Base-by-base conservation (phyloP, 2,329 filamentous ascomycete species). In the Dactylonectria macrodidyma region DNA sequence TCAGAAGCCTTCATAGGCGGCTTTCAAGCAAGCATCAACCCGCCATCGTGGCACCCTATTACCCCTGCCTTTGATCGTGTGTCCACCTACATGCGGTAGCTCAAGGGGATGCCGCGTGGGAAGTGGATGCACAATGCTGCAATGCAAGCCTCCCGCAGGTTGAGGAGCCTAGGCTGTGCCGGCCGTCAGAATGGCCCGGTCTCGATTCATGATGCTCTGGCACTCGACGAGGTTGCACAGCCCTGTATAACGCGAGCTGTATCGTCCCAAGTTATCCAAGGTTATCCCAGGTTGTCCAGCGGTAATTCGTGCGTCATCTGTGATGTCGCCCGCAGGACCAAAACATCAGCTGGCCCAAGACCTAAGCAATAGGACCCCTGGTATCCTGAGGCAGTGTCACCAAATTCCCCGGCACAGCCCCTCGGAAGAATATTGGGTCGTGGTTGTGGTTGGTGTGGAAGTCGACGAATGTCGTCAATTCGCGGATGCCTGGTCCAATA, bases 101-200 rank as follows among this genome's bases (percentile, higher is more conserved):
- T 19, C 12, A 24, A 44, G 24, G 47, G 30, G 22, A 16, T n/a
- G 26, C 51, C 57, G 46, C 59, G 59, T 19, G 48, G 59, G 36
- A 46, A 36, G 33, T 36, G 51, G 51, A 24, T 61, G 47, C 22
- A 34, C 5, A 30, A 7, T 30, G 26, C 26, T 30, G 26, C 26
- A 30, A 30, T 51, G 47, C 46, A 51, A 51, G 46, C 36, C 34
- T 54, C 48, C 48, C 24, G 46, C 36, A n/a, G 16, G 22, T 30
- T 10, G 33, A 50, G 22, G 22, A 24, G n/a, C 47, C 38, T 58
- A 44, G 61, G 41, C 41, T 44, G 41, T n/a, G 41, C 41, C 3
- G 14, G n/a, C 8, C 16, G 14, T 44, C 14, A n/a, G 41, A 8
- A 44, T 44, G 14, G 16, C 41, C 7, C 14, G 7, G 16, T 19